Base-by-base conservation (phyloP, 148 eudicot genomes). In the Gaultheria prostrata region DNA sequence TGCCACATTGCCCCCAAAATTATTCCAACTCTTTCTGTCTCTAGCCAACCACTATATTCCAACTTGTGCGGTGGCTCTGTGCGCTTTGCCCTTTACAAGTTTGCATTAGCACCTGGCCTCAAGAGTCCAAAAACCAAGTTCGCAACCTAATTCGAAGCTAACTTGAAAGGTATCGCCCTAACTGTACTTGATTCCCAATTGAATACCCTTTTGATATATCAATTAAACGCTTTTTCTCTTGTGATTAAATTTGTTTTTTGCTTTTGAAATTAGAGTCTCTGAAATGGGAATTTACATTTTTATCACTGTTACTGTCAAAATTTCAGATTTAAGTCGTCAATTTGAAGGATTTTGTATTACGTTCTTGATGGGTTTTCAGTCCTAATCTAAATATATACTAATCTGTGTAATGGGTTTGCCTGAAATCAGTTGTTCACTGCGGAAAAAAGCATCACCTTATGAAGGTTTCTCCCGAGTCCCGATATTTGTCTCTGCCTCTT, bases 1-100 rank as follows among this genome's bases (percentile, higher is more conserved):
- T 82, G n/a, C 82, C 63, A 43, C 53, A 53, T 81, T 46, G 12
- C 57, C 84, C 84, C 65, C 75, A 48, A 70, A 12, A n/a, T 35
- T 39, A 24, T 24, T 46, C 13, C 48, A 8, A 61, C 76, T 9
- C 69, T 85, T 28, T 21, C 13, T 49, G 24, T 35, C 32, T 18
- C 1, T 49, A 15, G 24, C 30, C 49, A 21, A 21, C 15, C 72
- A 32, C 70, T 12, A 35, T 20, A 45, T 59, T 79, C 82, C 82
- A 4, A 12, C 72, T 61, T 33, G 46, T 20, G 67, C 67, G 63
- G 18, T 54, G 65, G 48, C 78, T 75, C 48, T 14, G 56, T 32
- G 28, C 14, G 17, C 56, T 51, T 51, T 51, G 56, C 56, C 56
- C 57, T 3, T 28, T 30, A 24, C 39, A 12, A 30, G 61, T 77